phyloP scores from a whole-genome alignment of 2,329 filamentous ascomycete species.

The Aspergillus viridinutans region DNA sequence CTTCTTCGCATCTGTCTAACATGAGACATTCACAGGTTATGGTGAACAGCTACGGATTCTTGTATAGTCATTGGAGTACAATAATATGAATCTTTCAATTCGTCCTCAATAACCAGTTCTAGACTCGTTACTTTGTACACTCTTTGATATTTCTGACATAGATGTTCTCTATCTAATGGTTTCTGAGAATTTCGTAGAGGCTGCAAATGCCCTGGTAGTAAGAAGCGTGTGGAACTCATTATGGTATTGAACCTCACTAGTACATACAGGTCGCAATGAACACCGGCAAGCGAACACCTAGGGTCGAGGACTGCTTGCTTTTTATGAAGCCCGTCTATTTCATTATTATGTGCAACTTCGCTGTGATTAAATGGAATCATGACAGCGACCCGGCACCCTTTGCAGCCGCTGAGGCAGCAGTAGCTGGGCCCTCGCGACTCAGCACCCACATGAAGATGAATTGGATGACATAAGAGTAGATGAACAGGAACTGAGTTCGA shows the following conservation, averaged over 20 bases:
- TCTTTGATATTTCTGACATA: neutral
- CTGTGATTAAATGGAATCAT: constrained; percentile 4
- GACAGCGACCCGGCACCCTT: constrained; percentile 10
- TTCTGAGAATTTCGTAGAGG: neutral
- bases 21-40: constrained; percentile 4
- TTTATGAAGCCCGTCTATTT: constrained; percentile 17
- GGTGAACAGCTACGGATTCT: neutral
- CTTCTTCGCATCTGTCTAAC: constrained; percentile 17
- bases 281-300: neutral
- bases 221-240: neutral
- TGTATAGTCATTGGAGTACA: neutral
- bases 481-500: constrained; percentile 85
- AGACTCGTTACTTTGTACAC: neutral
- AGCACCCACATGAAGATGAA: constrained; percentile 90
- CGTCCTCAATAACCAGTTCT: neutral
- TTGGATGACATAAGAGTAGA: constrained; percentile 93
- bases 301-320: neutral
- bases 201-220: neutral
- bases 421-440: constrained; percentile 49
- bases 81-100: neutral
- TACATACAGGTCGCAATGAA: neutral
- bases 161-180: neutral
- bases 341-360: constrained; percentile 16
- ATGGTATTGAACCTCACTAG: neutral
- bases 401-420: constrained; percentile 14